These are phyloP conservation scores for Santalum album DNA, from an alignment of 164 flowering plant genomes.

Conservation along the genomic window DNA sequence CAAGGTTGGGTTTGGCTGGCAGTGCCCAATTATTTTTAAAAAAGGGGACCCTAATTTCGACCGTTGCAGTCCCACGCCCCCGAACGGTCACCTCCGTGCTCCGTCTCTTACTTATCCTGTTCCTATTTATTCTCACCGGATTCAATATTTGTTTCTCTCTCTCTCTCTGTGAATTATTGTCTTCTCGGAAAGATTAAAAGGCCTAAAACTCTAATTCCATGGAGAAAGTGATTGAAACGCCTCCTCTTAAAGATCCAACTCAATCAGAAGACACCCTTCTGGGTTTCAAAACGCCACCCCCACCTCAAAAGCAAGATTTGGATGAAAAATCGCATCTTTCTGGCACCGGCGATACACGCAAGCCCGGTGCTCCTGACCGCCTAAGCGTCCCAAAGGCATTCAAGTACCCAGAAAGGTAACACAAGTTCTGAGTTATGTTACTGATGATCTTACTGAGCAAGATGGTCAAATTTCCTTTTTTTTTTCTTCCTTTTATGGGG, in stretches of 20 bases:
- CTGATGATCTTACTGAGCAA: too few species aligned
- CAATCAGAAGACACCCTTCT: constrained; percentile 9
- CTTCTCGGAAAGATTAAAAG: not conserved
- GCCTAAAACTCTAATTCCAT: not conserved
- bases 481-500: too few species aligned
- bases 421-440: too few species aligned
- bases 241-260: not conserved
- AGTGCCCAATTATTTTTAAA: too few species aligned
- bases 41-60: constrained; percentile 20
- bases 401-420: constrained; percentile 51
- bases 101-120: not conserved
- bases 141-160: not conserved
- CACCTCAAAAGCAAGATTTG: not conserved
- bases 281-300: constrained; percentile 13
- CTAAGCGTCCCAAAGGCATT: constrained; percentile 58
- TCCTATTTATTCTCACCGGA: not conserved
- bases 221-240: constrained; percentile 13
- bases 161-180: constrained; percentile 10
- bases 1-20: too few species aligned
- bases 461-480: too few species aligned
- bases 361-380: constrained; percentile 34
- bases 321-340: constrained; percentile 12
- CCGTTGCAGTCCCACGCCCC: constrained; percentile 16
- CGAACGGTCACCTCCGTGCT: constrained; percentile 14
- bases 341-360: constrained; percentile 16